These are phyloP conservation scores for Biscogniauxia sp. DNA, from an alignment of 2,329 filamentous ascomycete genomes.

Conservation along the genomic window DNA sequence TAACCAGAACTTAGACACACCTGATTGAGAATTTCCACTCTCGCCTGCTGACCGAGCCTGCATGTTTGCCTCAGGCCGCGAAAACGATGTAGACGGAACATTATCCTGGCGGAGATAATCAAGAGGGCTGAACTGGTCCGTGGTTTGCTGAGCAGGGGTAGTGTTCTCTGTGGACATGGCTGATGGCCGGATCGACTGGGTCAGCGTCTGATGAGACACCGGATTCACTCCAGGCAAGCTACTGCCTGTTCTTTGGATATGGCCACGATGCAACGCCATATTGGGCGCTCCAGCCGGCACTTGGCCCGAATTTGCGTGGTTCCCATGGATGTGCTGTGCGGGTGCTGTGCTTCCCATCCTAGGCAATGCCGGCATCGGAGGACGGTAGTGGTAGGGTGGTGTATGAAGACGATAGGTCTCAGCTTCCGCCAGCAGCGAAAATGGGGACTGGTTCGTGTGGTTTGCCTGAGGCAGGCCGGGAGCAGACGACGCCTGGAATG, in stretches of 20 bases:
- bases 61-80: slow-evolving; percentile 4
- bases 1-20: slow-evolving; percentile 6
- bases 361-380: slow-evolving; percentile 16
- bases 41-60: slow-evolving; percentile 3
- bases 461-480: neutral
- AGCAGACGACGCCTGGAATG: neutral
- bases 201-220: slow-evolving; percentile 4
- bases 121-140: slow-evolving; percentile 5
- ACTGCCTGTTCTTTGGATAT: slow-evolving; percentile 7
- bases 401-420: slow-evolving; percentile 9
- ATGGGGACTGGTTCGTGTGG: slow-evolving; percentile 8
- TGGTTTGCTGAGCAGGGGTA: slow-evolving; percentile 9
- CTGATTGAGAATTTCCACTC: slow-evolving; percentile 7
- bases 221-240: slow-evolving; percentile 12
- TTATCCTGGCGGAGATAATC: slow-evolving; percentile 9
- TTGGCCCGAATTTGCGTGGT: slow-evolving; percentile 10
- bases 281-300: slow-evolving; percentile 4
- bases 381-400: slow-evolving; percentile 8
- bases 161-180: slow-evolving; percentile 7
- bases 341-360: slow-evolving; percentile 23
- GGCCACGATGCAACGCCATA: slow-evolving; percentile 1
- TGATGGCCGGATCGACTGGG: slow-evolving; percentile 8
- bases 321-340: slow-evolving; percentile 22
- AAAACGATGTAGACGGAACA: slow-evolving; percentile 9
- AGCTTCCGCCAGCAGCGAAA: slow-evolving; percentile 4